Percentiles rank a stretch among this genome's conserved stretches.
phyloP scores from a whole-genome alignment of 2,329 filamentous ascomycete species.

The Pseudogymnoascus sp. region DNA sequence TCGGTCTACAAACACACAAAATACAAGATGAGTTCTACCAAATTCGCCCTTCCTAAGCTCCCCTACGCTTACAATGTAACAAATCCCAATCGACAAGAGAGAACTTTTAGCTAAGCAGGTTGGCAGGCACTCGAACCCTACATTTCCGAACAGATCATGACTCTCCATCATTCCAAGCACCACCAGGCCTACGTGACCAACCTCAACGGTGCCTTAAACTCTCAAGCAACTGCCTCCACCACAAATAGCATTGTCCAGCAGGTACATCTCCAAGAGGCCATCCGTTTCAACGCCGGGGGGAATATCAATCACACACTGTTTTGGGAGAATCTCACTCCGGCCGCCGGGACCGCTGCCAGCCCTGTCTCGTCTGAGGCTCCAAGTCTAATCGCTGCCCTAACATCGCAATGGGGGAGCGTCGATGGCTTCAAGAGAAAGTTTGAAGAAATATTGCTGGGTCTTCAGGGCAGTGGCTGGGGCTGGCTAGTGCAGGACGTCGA shows the following conservation, averaged over 20 bases:
- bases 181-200: conserved; percentile 72
- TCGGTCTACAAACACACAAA: too few species aligned
- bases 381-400: conserved; percentile 51
- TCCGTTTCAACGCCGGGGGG: conserved; percentile 85
- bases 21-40: not conserved
- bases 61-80: conserved; percentile 64
- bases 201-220: conserved; percentile 57
- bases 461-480: conserved; percentile 83
- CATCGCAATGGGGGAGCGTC: conserved; percentile 58
- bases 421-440: conserved; percentile 59
- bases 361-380: conserved; percentile 36
- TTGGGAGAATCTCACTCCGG: conserved; percentile 72
- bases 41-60: conserved; percentile 47
- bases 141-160: conserved; percentile 73
- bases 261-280: conserved; percentile 57
- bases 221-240: conserved; percentile 47
- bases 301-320: conserved; percentile 92
- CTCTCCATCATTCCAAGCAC: conserved; percentile 71
- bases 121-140: conserved; percentile 58
- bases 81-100: conserved; percentile 19
- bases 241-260: conserved; percentile 53
- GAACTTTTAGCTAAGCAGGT: conserved; percentile 18
- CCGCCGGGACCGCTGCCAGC: conserved; percentile 47
- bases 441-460: conserved; percentile 52
- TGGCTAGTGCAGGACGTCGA: conserved; percentile 65